Conservation (phyloP, 2,329 filamentous ascomycete genomes). For the Venturia carpophila region DNA sequence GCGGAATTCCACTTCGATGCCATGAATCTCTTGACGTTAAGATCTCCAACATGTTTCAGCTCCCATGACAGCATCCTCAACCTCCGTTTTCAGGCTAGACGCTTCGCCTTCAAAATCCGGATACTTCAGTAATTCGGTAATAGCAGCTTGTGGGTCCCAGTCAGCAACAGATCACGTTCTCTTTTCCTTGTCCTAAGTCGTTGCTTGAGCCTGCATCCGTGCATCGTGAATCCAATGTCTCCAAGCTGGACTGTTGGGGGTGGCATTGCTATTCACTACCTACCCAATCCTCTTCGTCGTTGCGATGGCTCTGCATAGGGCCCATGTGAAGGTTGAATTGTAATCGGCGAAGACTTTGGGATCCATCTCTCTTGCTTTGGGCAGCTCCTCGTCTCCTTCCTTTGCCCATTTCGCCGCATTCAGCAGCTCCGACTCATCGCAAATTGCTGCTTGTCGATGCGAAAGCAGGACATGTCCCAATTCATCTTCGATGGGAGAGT, state of each 20-base stretch:
- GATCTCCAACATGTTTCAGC: background rate
- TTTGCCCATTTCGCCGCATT: background rate
- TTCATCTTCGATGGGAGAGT: constrained; percentile 39
- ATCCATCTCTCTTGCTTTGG: background rate
- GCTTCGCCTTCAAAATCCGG: background rate
- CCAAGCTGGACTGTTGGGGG: constrained; percentile 37
- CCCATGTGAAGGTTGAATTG: constrained; percentile 37
- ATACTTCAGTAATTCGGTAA: background rate
- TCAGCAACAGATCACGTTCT: background rate
- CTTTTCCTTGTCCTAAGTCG: background rate
- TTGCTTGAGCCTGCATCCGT: background rate
- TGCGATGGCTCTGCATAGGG: constrained; percentile 42
- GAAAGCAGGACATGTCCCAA: constrained; percentile 42
- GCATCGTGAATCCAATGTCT: constrained; percentile 35
- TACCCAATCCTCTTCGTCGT: constrained; percentile 38
- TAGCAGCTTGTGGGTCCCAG: constrained; percentile 2
- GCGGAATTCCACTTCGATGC: background rate
- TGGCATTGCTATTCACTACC: constrained; percentile 35
- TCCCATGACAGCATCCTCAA: background rate
- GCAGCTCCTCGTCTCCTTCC: background rate
- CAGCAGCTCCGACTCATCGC: constrained; percentile 21
- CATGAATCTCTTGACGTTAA: background rate
- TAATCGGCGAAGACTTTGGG: constrained; percentile 12
- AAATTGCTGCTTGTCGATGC: constrained; percentile 32
- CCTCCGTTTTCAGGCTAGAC: background rate